Evolutionary conservation across 2,329 filamentous ascomycete genomes (phyloP).

Genomic region (Fusarium sp.): DNA sequence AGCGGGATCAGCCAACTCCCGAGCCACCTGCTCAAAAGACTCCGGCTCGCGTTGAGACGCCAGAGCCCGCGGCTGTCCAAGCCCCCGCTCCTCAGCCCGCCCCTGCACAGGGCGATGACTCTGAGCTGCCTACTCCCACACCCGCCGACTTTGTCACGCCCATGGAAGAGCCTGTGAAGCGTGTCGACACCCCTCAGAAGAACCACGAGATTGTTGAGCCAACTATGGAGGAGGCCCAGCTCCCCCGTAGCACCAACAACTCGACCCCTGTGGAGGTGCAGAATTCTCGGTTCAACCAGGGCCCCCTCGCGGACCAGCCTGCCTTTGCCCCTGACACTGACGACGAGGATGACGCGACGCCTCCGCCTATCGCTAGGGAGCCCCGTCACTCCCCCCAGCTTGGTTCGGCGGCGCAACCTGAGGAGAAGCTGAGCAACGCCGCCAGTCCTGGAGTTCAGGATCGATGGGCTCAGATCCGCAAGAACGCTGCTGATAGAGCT

Average conservation of each 20-base stretch:
- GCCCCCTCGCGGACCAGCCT: conserved; percentile 86
- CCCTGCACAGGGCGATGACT: conserved; percentile 19
- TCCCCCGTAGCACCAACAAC: conserved; percentile 24
- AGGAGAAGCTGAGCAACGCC: conserved; percentile 51
- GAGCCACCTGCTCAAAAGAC: conserved; percentile 30
- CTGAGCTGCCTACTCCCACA: conserved; percentile 32
- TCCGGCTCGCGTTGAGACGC: conserved; percentile 41
- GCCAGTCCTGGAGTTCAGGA: conserved; percentile 66
- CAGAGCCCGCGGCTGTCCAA: conserved; percentile 43
- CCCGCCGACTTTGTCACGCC: conserved; percentile 39
- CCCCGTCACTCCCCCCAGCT: conserved; percentile 43
- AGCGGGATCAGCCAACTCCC: conserved; percentile 49
- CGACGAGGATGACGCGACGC: conserved; percentile 62
- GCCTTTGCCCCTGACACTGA: conserved; percentile 78
- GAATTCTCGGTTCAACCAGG: conserved; percentile 82
- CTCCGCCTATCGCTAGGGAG: conserved; percentile 65
- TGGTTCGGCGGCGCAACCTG: conserved; percentile 43
- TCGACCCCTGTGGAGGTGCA: conserved; percentile 43
- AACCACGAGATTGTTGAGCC: conserved; percentile 38
- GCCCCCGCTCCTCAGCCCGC: conserved; percentile 13
- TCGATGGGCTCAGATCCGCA: conserved; percentile 95
- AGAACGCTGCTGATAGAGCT: conserved; percentile 89
- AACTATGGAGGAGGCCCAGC: conserved; percentile 36
- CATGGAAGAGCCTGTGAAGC: conserved; percentile 38
- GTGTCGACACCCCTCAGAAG: conserved; percentile 39